Evolutionary conservation across 306 rosid species (phyloP).

Genomic region (Pyrus bretschneideri): DNA sequence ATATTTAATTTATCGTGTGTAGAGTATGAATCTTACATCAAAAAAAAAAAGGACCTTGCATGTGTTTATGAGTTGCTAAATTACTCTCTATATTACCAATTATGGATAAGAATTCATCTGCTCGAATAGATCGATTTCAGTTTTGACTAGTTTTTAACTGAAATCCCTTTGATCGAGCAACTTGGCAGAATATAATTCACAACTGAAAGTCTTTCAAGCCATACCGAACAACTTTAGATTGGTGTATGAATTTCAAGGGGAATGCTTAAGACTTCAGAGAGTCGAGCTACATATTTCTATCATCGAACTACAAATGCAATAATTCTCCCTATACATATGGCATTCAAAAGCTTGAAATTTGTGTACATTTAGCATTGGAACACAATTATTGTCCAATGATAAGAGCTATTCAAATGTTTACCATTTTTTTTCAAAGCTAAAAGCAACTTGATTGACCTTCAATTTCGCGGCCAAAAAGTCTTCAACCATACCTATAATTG

Average conservation of each 20-base stretch:
- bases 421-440: no score
- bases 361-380: background rate
- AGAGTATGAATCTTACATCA: background rate
- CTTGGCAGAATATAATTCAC: no score
- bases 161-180: no score
- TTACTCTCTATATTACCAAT: no score
- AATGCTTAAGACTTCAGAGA: background rate
- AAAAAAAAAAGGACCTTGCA: no score
- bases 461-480: no score
- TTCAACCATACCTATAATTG: no score
- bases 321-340: background rate
- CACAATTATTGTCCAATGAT: background rate
- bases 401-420: background rate
- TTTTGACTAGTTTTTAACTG: background rate
- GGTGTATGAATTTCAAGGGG: background rate
- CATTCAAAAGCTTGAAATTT: background rate
- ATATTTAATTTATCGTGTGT: no score
- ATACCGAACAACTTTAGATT: background rate
- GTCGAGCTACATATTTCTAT: background rate
- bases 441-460: no score
- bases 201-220: background rate
- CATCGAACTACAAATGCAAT: background rate
- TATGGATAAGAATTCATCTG: background rate
- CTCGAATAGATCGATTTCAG: background rate
- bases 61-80: no score